Conservation (phyloP, 1,139 yeast species). For the Candida buenavistaensis region DNA sequence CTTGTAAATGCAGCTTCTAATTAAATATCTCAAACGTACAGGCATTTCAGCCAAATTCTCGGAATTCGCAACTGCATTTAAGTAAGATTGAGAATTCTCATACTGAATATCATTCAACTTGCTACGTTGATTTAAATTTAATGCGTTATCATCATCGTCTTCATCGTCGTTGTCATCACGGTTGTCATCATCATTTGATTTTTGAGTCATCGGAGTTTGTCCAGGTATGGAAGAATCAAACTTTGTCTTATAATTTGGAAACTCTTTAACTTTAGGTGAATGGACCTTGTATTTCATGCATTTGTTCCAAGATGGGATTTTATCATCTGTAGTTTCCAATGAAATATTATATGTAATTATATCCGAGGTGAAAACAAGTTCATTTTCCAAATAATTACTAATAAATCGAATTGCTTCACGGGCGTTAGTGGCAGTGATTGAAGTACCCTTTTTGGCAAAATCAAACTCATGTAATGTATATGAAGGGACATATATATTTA, state of each 20-base stretch:
- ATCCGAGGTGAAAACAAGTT: conserved; percentile 13
- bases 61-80: conserved; percentile 27
- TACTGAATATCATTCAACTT: conserved; percentile 31
- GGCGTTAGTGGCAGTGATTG: conserved; percentile 56
- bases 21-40: conserved; percentile 43
- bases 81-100: conserved; percentile 32
- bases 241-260: conserved; percentile 43
- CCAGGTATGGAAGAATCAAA: conserved; percentile 33
- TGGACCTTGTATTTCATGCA: conserved; percentile 46
- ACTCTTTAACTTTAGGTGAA: conserved; percentile 46
- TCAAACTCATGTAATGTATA: conserved; percentile 61
- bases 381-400: conserved; percentile 35
- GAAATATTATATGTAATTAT: conserved; percentile 20
- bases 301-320: conserved; percentile 51
- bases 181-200: conserved; percentile 3
- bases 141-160: conserved; percentile 12
- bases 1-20: conserved; percentile 53
- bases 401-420: conserved; percentile 57
- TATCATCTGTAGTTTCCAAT: conserved; percentile 40
- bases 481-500: conserved; percentile 47
- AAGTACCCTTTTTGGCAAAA: conserved; percentile 52
- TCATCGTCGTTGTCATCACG: conserved; percentile 11
- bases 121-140: conserved; percentile 13
- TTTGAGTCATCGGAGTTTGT: conserved; percentile 7
- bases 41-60: conserved; percentile 50